These are phyloP conservation scores for Schwanniomyces vanrijiae DNA, from an alignment of 805 yeast genomes.

Conservation along the genomic window DNA sequence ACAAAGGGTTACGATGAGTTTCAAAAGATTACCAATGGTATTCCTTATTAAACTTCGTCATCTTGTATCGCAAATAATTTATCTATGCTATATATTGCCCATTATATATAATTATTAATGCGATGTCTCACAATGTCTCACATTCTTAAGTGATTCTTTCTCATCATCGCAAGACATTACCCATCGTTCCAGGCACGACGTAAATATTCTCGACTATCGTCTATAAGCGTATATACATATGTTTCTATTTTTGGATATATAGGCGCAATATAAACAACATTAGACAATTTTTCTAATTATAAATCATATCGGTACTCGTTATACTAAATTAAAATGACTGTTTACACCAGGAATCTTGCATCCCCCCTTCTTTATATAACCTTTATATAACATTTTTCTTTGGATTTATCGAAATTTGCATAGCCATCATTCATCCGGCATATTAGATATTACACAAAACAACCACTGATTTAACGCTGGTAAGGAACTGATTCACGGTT, in stretches of 20 bases:
- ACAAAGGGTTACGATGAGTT: slow-evolving; percentile 97
- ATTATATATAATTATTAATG: too few species aligned
- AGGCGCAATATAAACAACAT: not conserved
- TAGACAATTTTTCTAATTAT: not conserved
- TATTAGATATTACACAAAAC: not conserved
- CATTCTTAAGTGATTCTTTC: not conserved
- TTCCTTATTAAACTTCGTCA: slow-evolving; percentile 82
- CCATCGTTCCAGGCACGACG: not conserved
- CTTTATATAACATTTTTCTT: not conserved
- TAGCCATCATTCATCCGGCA: not conserved
- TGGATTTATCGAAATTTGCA: not conserved
- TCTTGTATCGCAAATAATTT: not conserved
- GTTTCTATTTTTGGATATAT: not conserved
- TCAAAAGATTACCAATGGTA: slow-evolving; percentile 94
- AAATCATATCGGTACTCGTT: not conserved
- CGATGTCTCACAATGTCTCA: not conserved
- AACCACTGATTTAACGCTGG: not conserved
- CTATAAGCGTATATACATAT: not conserved
- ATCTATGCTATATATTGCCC: not conserved
- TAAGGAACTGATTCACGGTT: not conserved
- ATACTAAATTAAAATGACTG: not conserved
- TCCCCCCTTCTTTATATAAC: not conserved
- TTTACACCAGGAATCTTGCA: not conserved
- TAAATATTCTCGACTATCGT: not conserved
- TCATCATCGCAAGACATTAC: not conserved